Evolutionary conservation across 345 rosid genomes (phyloP).

Genomic region (Conringia planisiliqua): DNA sequence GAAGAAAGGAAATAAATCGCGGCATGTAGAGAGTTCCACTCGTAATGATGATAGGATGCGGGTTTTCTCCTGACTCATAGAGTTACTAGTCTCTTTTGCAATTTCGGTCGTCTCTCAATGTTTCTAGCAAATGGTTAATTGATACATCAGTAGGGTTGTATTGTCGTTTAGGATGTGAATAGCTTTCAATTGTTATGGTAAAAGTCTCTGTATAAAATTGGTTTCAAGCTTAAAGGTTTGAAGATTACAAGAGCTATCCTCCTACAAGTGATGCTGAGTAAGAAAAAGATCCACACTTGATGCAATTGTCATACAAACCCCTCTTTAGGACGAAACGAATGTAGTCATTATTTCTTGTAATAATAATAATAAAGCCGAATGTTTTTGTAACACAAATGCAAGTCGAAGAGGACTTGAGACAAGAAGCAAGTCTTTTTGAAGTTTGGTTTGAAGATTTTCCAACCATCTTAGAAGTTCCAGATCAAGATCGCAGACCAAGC

Average conservation of each 20-base stretch:
- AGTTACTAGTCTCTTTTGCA: slow-evolving; percentile 19
- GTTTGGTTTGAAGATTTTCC: neutral
- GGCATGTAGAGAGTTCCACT: slow-evolving; percentile 18
- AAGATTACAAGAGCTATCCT: neutral
- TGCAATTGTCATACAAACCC: neutral
- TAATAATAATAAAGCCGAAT: slow-evolving; percentile 5
- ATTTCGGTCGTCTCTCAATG: slow-evolving; percentile 7
- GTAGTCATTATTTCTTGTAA: slow-evolving; percentile 8
- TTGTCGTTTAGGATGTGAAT: slow-evolving; percentile 41
- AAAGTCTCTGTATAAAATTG: slow-evolving; percentile 26
- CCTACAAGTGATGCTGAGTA: neutral
- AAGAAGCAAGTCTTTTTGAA: neutral
- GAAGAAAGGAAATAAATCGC: slow-evolving; percentile 20
- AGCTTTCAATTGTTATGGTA: slow-evolving; percentile 33
- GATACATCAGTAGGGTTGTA: slow-evolving; percentile 26
- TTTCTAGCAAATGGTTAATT: slow-evolving; percentile 30
- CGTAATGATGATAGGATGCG: slow-evolving; percentile 24
- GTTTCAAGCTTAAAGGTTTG: slow-evolving; percentile 31
- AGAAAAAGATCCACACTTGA: neutral
- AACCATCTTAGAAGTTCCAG: neutral
- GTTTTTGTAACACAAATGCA: neutral
- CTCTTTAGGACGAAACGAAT: slow-evolving; percentile 2
- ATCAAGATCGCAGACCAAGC: neutral
- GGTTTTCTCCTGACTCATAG: slow-evolving; percentile 23
- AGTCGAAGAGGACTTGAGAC: neutral